Conservation (phyloP, 1,284 basidiomycete genomes). For the Xanthoconium separans region DNA sequence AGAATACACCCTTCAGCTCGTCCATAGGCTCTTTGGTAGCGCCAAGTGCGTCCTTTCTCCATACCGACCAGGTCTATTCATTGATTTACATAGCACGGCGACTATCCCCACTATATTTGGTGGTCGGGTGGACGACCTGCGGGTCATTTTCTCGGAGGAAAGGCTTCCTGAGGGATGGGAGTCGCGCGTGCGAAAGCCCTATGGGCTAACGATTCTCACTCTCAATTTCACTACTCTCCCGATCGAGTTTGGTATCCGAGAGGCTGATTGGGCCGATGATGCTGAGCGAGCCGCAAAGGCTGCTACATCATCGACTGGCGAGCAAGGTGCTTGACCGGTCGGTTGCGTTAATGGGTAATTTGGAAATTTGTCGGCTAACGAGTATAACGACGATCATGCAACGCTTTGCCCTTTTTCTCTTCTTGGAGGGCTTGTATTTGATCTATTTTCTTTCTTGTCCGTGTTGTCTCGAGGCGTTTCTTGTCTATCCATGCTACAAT, state of each 20-base stretch:
- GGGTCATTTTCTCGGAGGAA: conserved; percentile 58
- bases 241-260: conserved; percentile 43
- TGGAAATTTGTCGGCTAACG: too few species aligned
- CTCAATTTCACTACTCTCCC: conserved; percentile 55
- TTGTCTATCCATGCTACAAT: too few species aligned
- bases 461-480: too few species aligned
- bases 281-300: background rate
- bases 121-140: conserved; percentile 52
- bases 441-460: too few species aligned
- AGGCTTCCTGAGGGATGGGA: conserved; percentile 69
- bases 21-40: conserved; percentile 60
- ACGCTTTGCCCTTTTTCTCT: background rate
- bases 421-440: too few species aligned
- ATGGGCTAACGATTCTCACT: conserved; percentile 56
- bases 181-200: conserved; percentile 45
- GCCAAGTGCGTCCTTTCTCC: conserved; percentile 53
- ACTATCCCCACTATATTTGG: conserved; percentile 54
- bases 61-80: background rate
- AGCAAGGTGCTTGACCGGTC: background rate
- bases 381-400: background rate
- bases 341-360: background rate
- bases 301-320: background rate
- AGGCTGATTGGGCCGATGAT: conserved; percentile 16
- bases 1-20: conserved; percentile 45
- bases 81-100: conserved; percentile 1